Base-by-base conservation (phyloP, 2,329 filamentous ascomycete species). In the Calonectria montana region DNA sequence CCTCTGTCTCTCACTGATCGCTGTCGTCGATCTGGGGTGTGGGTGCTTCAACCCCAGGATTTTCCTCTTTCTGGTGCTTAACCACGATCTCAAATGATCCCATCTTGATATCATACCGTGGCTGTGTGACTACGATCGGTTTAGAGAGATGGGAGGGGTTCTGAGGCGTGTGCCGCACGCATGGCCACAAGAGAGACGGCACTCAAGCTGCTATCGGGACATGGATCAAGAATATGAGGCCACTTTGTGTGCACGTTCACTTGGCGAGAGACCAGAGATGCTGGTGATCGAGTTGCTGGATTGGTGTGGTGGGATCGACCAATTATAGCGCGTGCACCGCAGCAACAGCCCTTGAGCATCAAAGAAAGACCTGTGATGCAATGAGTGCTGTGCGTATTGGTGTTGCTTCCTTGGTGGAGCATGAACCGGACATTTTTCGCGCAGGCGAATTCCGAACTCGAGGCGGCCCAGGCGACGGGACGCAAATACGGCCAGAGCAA, bases 91-190 rank as follows among this genome's bases (percentile, higher is more conserved):
- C 23, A 41, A 67, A 67, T 71, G 57, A 64, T 67, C 64, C 69
- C 57, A 71, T 71, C 27, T n/a, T 67, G 69, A 71, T 71, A 59
- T 65, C 69, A 64, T 67, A 50, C 57, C 55, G 57, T 67, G 21
- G n/a, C 31, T 41, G 65, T 39, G 25, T 39, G 57, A 67, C 39
- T 59, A 47, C 53, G 57, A 64, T 71, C 47, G 64, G 29, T 63
- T 55, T 55, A 53, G 55, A 29, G 35, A 27, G 29, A 31, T 23
- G 48, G 35, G 57, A 39, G 55, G 55, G 43, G 48, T 25, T 25
- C 29, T 35, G 53, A 43, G 48, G 68, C 25, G 37, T 21, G 35
- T 37, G 29, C 53, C 16, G 21, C 65, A 53, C 29, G 25, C 18
- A 47, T 29, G 21, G n/a, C 8, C 41, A 39, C 62, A 47, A 39